Base-by-base conservation (phyloP, 192 early-diverging fungal species). In the Umbelopsis isabellina region DNA sequence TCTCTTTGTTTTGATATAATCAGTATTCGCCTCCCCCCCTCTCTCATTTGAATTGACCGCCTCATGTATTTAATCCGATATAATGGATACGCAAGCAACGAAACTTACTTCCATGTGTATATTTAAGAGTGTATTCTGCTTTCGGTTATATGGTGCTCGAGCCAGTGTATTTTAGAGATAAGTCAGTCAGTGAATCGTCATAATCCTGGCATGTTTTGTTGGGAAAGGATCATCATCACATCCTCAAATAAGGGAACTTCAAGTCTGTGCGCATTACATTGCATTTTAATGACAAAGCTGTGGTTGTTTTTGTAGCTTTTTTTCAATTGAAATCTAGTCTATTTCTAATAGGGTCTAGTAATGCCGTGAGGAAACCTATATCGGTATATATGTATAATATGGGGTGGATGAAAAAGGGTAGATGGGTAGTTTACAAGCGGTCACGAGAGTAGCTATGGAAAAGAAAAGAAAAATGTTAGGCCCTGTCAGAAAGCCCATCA, bases 391-490 rank as follows among this genome's bases (percentile, higher is more conserved):
- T 61, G 55, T 61, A 61, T 61, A 61, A 33, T 25, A 16, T 61
- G 55, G 7, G 13, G 18, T 9, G 23, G 23, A 11, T 55, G 52
- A 15, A 55, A 27, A 21, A 41, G 37, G 52, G 49, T n/a, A 16
- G 18, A 55, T 45, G 23, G 46, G 46, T 33, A 23, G 48, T 75
- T 81, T 85, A 86, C 47, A 83, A 74, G 30, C 80, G 80, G 27
- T 86, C 82, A 55, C 84, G 84, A 44, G 77, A 75, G 76, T 85
- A 85, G 23, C 76, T 78, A 65, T 67, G 46, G 35, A 45, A 25
- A 12, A 46, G n/a, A 66, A 72, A 20, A 21, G 22, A 15, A 22
- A n/a, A 18, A 25, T 44, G 33, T 52, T 27, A 44, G 47, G 33
- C 12, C 44, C 8, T 27, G 13, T 15, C 11, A 53, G 27, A 66